Conservation (phyloP, 805 yeast genomes). For the Wickerhamomyces xylosicus region DNA sequence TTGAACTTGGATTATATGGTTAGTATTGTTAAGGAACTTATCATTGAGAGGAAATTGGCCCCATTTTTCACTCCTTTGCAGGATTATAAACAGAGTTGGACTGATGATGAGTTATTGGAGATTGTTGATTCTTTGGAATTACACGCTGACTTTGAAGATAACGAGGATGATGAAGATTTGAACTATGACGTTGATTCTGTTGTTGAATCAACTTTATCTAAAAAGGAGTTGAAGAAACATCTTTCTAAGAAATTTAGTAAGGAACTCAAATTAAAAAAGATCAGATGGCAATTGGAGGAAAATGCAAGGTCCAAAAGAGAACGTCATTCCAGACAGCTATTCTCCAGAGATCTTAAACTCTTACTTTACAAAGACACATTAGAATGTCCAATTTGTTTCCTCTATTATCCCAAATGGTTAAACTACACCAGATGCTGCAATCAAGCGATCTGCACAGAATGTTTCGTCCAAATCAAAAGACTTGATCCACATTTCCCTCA, state of each 20-base stretch:
- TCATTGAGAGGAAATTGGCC: slow-evolving; percentile 62
- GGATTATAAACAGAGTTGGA: slow-evolving; percentile 66
- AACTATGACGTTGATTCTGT: slow-evolving; percentile 46
- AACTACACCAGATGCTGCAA: slow-evolving; percentile 82
- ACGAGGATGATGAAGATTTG: slow-evolving; percentile 52
- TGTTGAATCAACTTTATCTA: slow-evolving; percentile 27
- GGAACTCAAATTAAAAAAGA: slow-evolving; percentile 29
- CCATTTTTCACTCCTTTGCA: slow-evolving; percentile 89
- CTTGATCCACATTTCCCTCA: slow-evolving; percentile 91
- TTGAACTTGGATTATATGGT: slow-evolving; percentile 64
- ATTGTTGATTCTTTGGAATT: slow-evolving; percentile 39
- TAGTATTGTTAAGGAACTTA: slow-evolving; percentile 58
- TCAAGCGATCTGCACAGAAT: slow-evolving; percentile 92
- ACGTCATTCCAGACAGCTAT: slow-evolving; percentile 25
- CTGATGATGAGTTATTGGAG: slow-evolving; percentile 53
- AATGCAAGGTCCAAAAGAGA: slow-evolving; percentile 23
- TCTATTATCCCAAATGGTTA: slow-evolving; percentile 69
- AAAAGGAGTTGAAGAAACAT: slow-evolving; percentile 35
- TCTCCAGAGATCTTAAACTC: slow-evolving; percentile 35
- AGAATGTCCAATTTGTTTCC: slow-evolving; percentile 94
- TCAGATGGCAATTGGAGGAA: slow-evolving; percentile 26
- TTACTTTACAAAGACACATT: slow-evolving; percentile 54
- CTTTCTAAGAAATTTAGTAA: slow-evolving; percentile 26
- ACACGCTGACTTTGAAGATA: slow-evolving; percentile 42
- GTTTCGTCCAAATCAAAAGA: slow-evolving; percentile 92